Conservation (phyloP, 2,329 filamentous ascomycete genomes). For the Fusarium bulbicola region DNA sequence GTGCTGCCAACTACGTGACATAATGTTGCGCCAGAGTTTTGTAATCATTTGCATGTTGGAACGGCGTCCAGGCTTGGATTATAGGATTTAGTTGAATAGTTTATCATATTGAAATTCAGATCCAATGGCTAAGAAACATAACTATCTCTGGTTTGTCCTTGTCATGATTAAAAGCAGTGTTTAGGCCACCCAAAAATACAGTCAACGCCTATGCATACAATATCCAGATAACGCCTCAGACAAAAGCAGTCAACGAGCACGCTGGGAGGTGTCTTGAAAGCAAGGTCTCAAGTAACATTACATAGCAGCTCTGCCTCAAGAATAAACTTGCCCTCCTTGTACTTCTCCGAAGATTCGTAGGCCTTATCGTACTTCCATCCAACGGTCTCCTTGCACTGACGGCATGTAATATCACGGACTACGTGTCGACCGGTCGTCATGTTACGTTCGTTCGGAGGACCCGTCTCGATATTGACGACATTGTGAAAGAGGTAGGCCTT, state of each 20-base stretch:
- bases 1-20: not conserved
- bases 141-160: conserved; percentile 1
- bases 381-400: conserved; percentile 90
- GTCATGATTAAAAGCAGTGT: conserved; percentile 19
- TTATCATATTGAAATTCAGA: conserved; percentile 1
- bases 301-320: conserved; percentile 91
- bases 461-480: conserved; percentile 89
- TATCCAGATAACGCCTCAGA: conserved; percentile 27
- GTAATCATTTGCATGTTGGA: not conserved
- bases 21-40: not conserved
- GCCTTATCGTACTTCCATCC: conserved; percentile 99
- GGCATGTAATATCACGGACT: conserved; percentile 91
- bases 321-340: conserved; percentile 99
- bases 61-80: conserved; percentile 15
- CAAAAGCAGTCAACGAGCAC: not conserved
- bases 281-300: conserved; percentile 67
- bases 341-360: conserved; percentile 90
- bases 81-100: conserved; percentile 1
- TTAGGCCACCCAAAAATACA: conserved; percentile 1
- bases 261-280: not conserved
- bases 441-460: conserved; percentile 89
- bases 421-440: conserved; percentile 98
- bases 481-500: conserved; percentile 96
- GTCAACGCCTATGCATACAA: not conserved
- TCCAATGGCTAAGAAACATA: not conserved